A percentile compares a stretch with the other conserved stretches of the same genome.
phyloP scores from a whole-genome alignment of 2,329 filamentous ascomycete species.

The Pseudocercospora pini-densiflorae region DNA sequence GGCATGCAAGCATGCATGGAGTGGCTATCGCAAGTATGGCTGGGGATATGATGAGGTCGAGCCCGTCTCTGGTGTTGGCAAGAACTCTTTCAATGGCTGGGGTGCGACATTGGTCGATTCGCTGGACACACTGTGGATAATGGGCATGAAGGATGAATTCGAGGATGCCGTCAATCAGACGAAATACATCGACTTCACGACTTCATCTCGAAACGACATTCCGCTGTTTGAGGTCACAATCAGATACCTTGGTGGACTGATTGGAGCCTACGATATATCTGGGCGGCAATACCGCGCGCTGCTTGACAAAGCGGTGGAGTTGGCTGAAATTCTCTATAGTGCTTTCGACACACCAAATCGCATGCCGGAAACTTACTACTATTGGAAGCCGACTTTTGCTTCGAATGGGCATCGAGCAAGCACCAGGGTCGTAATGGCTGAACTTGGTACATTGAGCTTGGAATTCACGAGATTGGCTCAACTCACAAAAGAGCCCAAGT shows the following conservation, averaged over 20 bases:
- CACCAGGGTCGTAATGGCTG: constrained; percentile 62
- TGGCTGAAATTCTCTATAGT: constrained; percentile 79
- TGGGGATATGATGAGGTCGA: constrained; percentile 86
- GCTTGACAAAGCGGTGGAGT: constrained; percentile 76
- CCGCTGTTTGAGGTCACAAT: constrained; percentile 95
- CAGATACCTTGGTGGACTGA: constrained; percentile 82
- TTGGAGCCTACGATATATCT: constrained; percentile 86
- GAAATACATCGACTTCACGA: constrained; percentile 80
- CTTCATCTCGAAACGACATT: constrained; percentile 67
- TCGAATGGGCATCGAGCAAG: constrained; percentile 68
- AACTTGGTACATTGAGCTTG: constrained; percentile 78
- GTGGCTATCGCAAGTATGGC: constrained; percentile 76
- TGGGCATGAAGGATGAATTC: constrained; percentile 78
- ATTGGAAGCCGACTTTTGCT: constrained; percentile 70
- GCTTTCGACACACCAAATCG: constrained; percentile 92
- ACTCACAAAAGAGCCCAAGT: constrained; percentile 77
- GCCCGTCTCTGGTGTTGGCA: constrained; percentile 69
- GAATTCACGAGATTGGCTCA: constrained; percentile 91
- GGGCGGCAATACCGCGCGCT: constrained; percentile 68
- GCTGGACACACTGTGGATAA: constrained; percentile 85
- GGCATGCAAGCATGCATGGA: constrained; percentile 80
- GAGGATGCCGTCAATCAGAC: constrained; percentile 74
- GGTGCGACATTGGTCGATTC: constrained; percentile 84
- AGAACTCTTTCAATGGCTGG: constrained; percentile 90
- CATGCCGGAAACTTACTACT: constrained; percentile 83